phyloP scores from a whole-genome alignment of 108 stramenopile genomes.

The Skeletonema grethae region DNA sequence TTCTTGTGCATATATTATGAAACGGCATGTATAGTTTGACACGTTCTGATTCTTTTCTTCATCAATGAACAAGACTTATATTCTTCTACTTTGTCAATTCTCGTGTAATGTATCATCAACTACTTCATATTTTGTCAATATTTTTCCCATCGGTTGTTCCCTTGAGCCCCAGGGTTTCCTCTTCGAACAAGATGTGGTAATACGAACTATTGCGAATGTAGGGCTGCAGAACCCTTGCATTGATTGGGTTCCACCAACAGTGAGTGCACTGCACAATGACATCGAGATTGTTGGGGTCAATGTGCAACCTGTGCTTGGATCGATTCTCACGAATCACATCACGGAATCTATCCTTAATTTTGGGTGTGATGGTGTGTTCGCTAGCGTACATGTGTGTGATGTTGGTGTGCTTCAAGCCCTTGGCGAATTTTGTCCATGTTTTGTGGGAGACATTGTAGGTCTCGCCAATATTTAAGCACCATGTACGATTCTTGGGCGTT shows the following conservation, averaged over 20 bases:
- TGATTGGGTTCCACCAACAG: slow-evolving; percentile 97
- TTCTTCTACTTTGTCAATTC: neutral
- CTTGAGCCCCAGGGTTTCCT: slow-evolving; percentile 68
- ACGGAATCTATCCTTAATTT: slow-evolving; percentile 83
- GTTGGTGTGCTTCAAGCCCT: slow-evolving; percentile 80
- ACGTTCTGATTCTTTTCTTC: neutral
- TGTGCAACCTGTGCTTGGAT: slow-evolving; percentile 87
- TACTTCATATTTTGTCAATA: slow-evolving; percentile 42
- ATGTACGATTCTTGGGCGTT: slow-evolving; percentile 78
- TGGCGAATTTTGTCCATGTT: slow-evolving; percentile 87
- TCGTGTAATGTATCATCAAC: neutral
- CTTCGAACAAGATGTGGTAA: slow-evolving; percentile 76
- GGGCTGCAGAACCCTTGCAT: slow-evolving; percentile 80
- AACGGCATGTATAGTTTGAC: slow-evolving; percentile 1
- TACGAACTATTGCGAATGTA: slow-evolving; percentile 79
- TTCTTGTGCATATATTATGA: slow-evolving; percentile 7
- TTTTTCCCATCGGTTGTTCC: slow-evolving; percentile 53
- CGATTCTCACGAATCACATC: slow-evolving; percentile 87
- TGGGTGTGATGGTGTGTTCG: slow-evolving; percentile 89
- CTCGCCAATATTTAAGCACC: slow-evolving; percentile 95
- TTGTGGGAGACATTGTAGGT: slow-evolving; percentile 81
- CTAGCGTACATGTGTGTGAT: slow-evolving; percentile 94
- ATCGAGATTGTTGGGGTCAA: slow-evolving; percentile 84
- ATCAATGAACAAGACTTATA: slow-evolving; percentile 3
- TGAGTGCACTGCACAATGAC: slow-evolving; percentile 90